Evolutionary conservation across 225 moss, liverwort and hornwort genomes (phyloP).

Genomic region (Pleurozium schreberi): DNA sequence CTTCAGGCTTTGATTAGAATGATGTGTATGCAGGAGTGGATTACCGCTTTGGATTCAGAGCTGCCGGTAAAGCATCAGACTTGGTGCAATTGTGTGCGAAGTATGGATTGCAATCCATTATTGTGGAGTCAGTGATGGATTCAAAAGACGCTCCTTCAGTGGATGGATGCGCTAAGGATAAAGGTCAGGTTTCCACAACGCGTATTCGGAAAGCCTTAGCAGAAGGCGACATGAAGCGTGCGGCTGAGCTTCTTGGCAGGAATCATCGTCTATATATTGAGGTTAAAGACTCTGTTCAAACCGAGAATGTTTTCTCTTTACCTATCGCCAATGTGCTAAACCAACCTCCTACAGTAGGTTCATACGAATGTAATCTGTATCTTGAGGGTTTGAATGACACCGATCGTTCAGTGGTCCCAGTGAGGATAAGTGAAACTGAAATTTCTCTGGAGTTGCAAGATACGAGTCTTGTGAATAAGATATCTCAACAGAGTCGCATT

Average conservation of each 20-base stretch:
- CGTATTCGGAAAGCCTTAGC: conserved; percentile 69
- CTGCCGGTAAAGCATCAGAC: conserved; percentile 85
- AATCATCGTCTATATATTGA: conserved; percentile 65
- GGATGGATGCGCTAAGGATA: conserved; percentile 48
- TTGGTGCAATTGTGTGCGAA: conserved; percentile 71
- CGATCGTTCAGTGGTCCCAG: background rate
- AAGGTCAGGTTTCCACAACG: conserved; percentile 90
- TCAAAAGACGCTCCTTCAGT: background rate
- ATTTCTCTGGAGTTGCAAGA: conserved; percentile 45
- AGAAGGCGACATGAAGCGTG: conserved; percentile 59
- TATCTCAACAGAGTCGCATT: conserved; percentile 37
- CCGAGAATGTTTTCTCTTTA: conserved; percentile 23
- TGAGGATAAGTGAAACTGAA: conserved; percentile 28
- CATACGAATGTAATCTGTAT: conserved; percentile 45
- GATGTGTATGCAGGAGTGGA: conserved; percentile 52
- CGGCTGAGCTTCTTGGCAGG: conserved; percentile 64
- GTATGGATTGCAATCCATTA: conserved; percentile 63
- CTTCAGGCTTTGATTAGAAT: background rate
- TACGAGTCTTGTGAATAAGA: conserved; percentile 41
- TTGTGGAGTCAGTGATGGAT: conserved; percentile 94
- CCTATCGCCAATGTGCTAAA: conserved; percentile 61
- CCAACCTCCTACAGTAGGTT: conserved; percentile 63
- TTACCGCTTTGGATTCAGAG: conserved; percentile 93
- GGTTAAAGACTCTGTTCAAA: conserved; percentile 31
- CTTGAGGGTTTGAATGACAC: conserved; percentile 6